Evolutionary conservation across 805 yeast species (phyloP).

Genomic region (Tetrapisispora phaffii): DNA sequence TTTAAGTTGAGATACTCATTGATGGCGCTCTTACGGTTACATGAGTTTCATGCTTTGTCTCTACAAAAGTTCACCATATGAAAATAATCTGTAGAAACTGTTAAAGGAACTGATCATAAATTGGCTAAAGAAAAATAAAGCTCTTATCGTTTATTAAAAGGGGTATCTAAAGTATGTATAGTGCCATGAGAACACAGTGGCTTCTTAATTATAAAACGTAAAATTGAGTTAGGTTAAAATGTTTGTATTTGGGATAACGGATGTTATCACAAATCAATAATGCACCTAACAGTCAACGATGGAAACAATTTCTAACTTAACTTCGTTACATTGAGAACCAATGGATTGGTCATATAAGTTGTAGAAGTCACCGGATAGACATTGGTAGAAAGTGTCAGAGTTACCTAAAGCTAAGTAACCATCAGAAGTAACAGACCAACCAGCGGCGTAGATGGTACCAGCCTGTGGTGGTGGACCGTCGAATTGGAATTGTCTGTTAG

Average conservation of each 20-base stretch:
- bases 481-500: conserved; percentile 66
- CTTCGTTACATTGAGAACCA: conserved; percentile 48
- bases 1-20: too few species aligned
- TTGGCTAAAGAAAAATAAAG: too few species aligned
- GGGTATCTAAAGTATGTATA: neutral
- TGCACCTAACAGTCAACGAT: conserved; percentile 31
- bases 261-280: neutral
- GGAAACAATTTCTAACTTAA: conserved; percentile 42
- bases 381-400: conserved; percentile 49
- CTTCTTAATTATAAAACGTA: neutral
- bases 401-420: conserved; percentile 52
- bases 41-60: too few species aligned
- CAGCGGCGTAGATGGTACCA: conserved; percentile 50
- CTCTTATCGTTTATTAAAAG: too few species aligned
- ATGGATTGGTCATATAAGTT: conserved; percentile 51
- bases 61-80: too few species aligned
- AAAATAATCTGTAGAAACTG: too few species aligned
- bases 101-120: too few species aligned
- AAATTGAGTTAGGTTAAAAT: neutral
- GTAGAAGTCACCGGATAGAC: conserved; percentile 58
- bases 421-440: conserved; percentile 44
- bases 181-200: too few species aligned
- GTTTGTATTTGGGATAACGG: too few species aligned
- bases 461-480: conserved; percentile 72
- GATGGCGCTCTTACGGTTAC: too few species aligned